Conservation (phyloP, 1,139 yeast genomes). For the Candida tetrigidarum region DNA sequence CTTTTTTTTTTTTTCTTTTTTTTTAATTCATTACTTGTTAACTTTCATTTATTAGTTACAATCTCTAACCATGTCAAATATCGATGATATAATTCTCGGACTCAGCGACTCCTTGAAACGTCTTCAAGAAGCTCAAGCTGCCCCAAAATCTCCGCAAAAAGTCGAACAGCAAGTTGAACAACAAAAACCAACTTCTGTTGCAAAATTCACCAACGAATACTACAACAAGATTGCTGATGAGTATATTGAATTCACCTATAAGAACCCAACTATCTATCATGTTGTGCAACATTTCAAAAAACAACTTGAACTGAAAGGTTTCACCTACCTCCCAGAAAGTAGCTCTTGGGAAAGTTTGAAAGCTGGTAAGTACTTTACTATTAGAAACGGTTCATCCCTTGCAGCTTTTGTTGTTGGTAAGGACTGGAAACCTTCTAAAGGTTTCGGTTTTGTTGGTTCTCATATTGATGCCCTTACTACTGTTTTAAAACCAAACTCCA, state of each 20-base stretch:
- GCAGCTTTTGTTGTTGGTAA: slow-evolving; percentile 47
- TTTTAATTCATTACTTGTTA: not conserved
- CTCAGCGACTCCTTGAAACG: slow-evolving; percentile 10
- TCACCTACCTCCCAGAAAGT: slow-evolving; percentile 33
- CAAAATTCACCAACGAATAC: slow-evolving; percentile 24
- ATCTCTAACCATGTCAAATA: slow-evolving; percentile 4
- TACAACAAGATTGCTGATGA: slow-evolving; percentile 38
- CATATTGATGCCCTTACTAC: slow-evolving; percentile 49
- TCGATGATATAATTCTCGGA: slow-evolving; percentile 13
- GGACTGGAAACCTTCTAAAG: slow-evolving; percentile 41
- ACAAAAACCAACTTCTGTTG: not conserved
- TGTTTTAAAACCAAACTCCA: slow-evolving; percentile 41
- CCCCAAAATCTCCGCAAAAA: not conserved
- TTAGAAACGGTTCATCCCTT: slow-evolving; percentile 40
- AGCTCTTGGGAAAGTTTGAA: slow-evolving; percentile 23
- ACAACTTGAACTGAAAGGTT: slow-evolving; percentile 33
- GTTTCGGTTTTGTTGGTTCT: slow-evolving; percentile 45
- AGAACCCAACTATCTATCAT: slow-evolving; percentile 48
- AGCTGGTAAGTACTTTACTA: slow-evolving; percentile 35
- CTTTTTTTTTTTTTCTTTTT: not conserved
- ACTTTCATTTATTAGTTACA: no score
- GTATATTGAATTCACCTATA: slow-evolving; percentile 42
- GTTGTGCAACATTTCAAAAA: slow-evolving; percentile 33
- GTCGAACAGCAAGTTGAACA: not conserved
- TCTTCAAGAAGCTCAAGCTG: slow-evolving; percentile 9